These are phyloP conservation scores for Candida andamanensis DNA, from an alignment of 805 yeast genomes.

Conservation along the genomic window DNA sequence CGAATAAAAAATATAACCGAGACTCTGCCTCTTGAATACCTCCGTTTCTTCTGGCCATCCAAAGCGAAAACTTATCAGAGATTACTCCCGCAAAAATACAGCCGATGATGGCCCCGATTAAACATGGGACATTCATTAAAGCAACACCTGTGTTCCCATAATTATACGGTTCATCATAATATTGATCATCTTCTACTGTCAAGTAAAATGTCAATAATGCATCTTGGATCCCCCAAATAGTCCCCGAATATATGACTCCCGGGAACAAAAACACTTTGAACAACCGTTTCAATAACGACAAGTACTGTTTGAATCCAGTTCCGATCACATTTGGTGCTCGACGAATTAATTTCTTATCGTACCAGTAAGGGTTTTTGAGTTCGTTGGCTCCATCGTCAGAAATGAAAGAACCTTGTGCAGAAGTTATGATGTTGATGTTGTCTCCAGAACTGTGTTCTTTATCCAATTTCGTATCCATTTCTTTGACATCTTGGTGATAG, in stretches of 20 bases:
- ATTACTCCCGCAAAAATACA: constrained; percentile 32
- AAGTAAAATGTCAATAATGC: constrained; percentile 35
- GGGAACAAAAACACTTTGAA: constrained; percentile 33
- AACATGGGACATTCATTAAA: constrained; percentile 35
- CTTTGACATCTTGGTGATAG: neutral
- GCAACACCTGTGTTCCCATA: constrained; percentile 32
- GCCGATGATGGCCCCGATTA: constrained; percentile 36
- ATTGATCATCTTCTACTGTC: constrained; percentile 35
- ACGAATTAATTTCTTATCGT: constrained; percentile 28
- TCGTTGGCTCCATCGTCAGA: constrained; percentile 25
- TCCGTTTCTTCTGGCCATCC: constrained; percentile 33
- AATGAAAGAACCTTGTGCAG: constrained; percentile 42
- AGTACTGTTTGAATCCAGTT: constrained; percentile 37
- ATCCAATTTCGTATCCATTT: constrained; percentile 3
- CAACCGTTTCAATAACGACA: constrained; percentile 26
- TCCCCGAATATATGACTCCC: constrained; percentile 32
- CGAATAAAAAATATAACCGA: constrained; percentile 29
- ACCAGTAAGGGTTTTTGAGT: constrained; percentile 20
- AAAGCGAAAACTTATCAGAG: constrained; percentile 29
- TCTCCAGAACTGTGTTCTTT: constrained; percentile 2
- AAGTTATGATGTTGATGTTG: constrained; percentile 2
- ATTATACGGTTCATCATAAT: constrained; percentile 30
- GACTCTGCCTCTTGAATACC: constrained; percentile 36
- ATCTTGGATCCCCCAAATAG: constrained; percentile 38
- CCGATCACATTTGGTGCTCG: constrained; percentile 32